Evolutionary conservation across 2,329 filamentous ascomycete genomes (phyloP).

Genomic region (Paecilomyces sp.): DNA sequence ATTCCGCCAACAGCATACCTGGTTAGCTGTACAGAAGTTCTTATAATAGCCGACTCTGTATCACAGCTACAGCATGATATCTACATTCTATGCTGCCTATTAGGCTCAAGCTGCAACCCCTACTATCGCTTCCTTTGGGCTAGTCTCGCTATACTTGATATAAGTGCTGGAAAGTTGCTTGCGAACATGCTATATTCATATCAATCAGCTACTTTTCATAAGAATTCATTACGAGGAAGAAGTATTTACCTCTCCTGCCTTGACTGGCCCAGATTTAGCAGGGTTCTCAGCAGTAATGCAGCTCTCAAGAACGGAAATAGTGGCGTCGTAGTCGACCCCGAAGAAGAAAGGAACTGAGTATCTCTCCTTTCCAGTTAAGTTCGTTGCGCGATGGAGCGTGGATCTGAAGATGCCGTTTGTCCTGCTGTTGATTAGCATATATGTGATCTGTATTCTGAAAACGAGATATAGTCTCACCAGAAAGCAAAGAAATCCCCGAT

Average conservation of each 20-base stretch:
- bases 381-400: constrained; percentile 34
- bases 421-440: constrained; percentile 12
- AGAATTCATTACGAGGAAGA: neutral
- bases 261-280: neutral
- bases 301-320: constrained; percentile 17
- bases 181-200: neutral
- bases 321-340: constrained; percentile 31
- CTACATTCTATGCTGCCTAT: neutral
- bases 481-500: constrained; percentile 24
- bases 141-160: neutral
- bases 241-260: neutral
- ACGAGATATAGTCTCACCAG: constrained; percentile 11
- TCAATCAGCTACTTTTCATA: neutral
- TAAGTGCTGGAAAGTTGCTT: neutral
- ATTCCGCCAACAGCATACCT: too few species aligned
- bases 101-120: neutral
- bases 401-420: constrained; percentile 33
- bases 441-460: rapidly evolving
- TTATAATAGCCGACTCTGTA: too few species aligned
- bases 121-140: neutral
- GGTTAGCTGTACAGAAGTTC: too few species aligned
- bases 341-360: constrained; percentile 38
- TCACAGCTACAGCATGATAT: too few species aligned
- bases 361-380: constrained; percentile 29
- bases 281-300: constrained; percentile 8